These are phyloP conservation scores for Scheffersomyces lignicola DNA, from an alignment of 1,139 yeast genomes.

Conservation along the genomic window DNA sequence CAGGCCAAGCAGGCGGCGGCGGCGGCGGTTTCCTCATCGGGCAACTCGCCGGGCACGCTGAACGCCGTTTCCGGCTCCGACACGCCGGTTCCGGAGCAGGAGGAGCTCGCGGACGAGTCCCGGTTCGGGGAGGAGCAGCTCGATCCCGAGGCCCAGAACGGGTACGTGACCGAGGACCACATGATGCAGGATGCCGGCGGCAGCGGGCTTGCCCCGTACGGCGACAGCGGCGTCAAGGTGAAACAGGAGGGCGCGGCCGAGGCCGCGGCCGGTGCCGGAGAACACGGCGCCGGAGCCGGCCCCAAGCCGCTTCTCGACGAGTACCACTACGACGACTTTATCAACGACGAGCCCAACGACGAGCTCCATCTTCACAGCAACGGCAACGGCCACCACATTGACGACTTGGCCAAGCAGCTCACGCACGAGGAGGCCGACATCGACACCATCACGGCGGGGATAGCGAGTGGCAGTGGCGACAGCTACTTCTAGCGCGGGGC, in stretches of 20 bases:
- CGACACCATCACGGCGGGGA: constrained; percentile 34
- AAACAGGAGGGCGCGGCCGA: constrained; percentile 2
- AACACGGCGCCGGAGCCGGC: not conserved
- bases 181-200: constrained; percentile 9
- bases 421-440: constrained; percentile 32
- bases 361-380: constrained; percentile 5
- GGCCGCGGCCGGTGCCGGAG: constrained; percentile 1
- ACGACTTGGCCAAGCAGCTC: constrained; percentile 29
- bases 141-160: not conserved
- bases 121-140: constrained; percentile 3
- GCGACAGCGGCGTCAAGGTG: constrained; percentile 7
- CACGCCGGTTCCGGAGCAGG: constrained; percentile 9
- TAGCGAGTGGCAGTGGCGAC: constrained; percentile 19
- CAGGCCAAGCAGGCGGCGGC: constrained; percentile 31
- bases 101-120: constrained; percentile 5
- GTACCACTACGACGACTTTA: constrained; percentile 34
- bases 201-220: constrained; percentile 6
- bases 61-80: constrained; percentile 9
- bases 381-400: constrained; percentile 18
- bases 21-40: constrained; percentile 18
- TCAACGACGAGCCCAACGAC: constrained; percentile 16
- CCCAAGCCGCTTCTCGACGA: constrained; percentile 11
- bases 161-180: constrained; percentile 1
- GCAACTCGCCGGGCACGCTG: constrained; percentile 8
- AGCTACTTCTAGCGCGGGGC: constrained; percentile 6